Evolutionary conservation across 2,329 filamentous ascomycete genomes (phyloP), one percentile per base, ranked within the genome.

Genomic region (Chrysoporthe austroafricana): DNA sequence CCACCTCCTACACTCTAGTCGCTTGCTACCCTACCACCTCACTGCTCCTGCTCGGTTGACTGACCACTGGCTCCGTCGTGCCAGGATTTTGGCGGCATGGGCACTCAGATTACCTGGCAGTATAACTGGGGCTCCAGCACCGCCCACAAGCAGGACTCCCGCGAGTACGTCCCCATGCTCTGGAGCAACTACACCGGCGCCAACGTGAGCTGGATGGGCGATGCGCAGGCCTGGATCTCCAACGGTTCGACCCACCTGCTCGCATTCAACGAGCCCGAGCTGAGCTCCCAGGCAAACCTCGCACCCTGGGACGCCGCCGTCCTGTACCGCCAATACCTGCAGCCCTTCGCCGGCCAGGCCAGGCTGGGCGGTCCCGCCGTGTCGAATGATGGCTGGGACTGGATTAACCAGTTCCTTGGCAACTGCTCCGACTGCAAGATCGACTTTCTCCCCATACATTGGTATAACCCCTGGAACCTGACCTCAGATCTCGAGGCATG

Each of bases 351-450:
- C 39, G 78, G 77, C 62, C 76, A 80, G 66, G 82, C 79, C 58
- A 77, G 79, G 70, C 77, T 85, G 57, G 81, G 81, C 66, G 77
- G 81, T 7, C 83, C 83, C 4, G 77, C 81, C 59, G 82, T 85
- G 52, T 84, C 83, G 70, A 84, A 84, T 72, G 81, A 79, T 58
- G 76, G 73, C 13, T 77, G 83, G 39, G 72, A 75, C 60, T 85
- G 79, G 77, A 75, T 85, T n/a, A 70, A 72, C 26, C 72, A 75
- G 42, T 85, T 85, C 76, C 57, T 84, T 44, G 65, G 68, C n/a
- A 71, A 74, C 7, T 84, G 83, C 75, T 72, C 70, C 16, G 74
- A 71, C 56, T 83, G 81, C 77, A 76, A 74, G 13, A 79, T 85
- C 61, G 81, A 84, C 73, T 81, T 79, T 70, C 70, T 84, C 66